phyloP scores from a whole-genome alignment of 441 rosid species.

The Populus hybrid region DNA sequence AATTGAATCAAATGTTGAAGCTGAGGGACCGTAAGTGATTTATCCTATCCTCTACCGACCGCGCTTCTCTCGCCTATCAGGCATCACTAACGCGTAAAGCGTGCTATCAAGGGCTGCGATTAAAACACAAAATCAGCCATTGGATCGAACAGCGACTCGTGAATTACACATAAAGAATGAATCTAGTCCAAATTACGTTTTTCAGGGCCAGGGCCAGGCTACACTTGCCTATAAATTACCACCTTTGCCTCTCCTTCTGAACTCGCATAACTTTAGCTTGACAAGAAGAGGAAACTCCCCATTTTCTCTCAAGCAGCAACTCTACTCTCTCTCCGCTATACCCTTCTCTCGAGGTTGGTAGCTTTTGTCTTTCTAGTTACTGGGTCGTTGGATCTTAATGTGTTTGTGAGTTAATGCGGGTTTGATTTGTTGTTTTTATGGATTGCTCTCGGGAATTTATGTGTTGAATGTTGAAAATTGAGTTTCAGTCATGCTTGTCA shows the following conservation, averaged over 20 bases:
- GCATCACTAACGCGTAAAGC: neutral
- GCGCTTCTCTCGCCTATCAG: neutral
- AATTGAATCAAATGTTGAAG: neutral
- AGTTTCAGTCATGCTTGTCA: neutral
- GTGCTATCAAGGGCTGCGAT: neutral
- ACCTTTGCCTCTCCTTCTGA: neutral
- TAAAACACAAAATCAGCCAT: no score
- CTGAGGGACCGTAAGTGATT: neutral
- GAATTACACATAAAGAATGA: slow-evolving; percentile 4
- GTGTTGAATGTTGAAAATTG: neutral
- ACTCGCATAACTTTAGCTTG: neutral
- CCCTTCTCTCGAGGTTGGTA: neutral
- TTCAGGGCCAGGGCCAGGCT: neutral
- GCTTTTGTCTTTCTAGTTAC: neutral
- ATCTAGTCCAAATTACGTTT: slow-evolving; percentile 1
- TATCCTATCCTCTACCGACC: neutral
- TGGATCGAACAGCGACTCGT: no score
- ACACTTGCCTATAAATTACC: neutral
- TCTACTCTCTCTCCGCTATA: neutral
- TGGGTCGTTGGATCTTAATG: neutral
- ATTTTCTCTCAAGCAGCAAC: neutral
- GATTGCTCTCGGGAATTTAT: neutral
- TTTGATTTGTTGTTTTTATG: neutral
- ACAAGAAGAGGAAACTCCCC: neutral
- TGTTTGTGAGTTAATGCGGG: neutral